These are phyloP conservation scores for Periconia macrospinosa DNA, from an alignment of 2,329 filamentous ascomycete species.

Conservation along the genomic window DNA sequence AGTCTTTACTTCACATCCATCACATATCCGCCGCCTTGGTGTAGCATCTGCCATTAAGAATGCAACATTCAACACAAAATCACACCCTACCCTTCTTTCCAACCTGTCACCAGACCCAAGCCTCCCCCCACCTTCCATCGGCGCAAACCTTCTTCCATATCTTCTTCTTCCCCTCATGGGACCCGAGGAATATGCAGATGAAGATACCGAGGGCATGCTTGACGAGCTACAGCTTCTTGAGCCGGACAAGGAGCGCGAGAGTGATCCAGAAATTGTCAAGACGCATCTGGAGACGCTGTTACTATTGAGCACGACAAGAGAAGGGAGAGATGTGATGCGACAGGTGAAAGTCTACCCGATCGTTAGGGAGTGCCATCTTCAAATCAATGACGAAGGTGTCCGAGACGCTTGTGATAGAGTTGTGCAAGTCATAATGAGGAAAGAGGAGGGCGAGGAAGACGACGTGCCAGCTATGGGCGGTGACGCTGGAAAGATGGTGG, in stretches of 20 bases:
- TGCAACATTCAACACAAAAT: slow-evolving; percentile 76
- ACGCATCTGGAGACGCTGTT: slow-evolving; percentile 89
- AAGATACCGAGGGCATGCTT: slow-evolving; percentile 84
- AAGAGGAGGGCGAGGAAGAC: slow-evolving; percentile 65
- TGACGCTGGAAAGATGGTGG: slow-evolving; percentile 29
- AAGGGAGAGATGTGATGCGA: slow-evolving; percentile 74
- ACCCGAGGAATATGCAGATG: slow-evolving; percentile 82
- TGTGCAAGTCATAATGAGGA: slow-evolving; percentile 85
- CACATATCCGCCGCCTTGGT: slow-evolving; percentile 81
- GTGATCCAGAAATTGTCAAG: slow-evolving; percentile 73
- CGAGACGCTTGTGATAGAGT: slow-evolving; percentile 83
- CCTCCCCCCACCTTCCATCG: slow-evolving; percentile 56
- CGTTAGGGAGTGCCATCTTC: slow-evolving; percentile 80
- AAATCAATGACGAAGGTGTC: slow-evolving; percentile 77
- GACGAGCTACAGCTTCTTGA: slow-evolving; percentile 87
- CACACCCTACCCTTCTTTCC: slow-evolving; percentile 70
- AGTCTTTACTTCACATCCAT: slow-evolving; percentile 91
- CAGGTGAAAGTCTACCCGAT: slow-evolving; percentile 84
- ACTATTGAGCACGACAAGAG: slow-evolving; percentile 75
- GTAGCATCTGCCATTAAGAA: slow-evolving; percentile 98
- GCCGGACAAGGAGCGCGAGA: slow-evolving; percentile 84
- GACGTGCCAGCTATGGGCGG: slow-evolving; percentile 38
- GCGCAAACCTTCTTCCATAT: slow-evolving; percentile 84
- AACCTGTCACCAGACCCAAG: slow-evolving; percentile 34
- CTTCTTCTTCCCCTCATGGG: slow-evolving; percentile 86